Base-by-base conservation (phyloP, 148 eudicot genomes). In the Amaranthus cruentus region DNA sequence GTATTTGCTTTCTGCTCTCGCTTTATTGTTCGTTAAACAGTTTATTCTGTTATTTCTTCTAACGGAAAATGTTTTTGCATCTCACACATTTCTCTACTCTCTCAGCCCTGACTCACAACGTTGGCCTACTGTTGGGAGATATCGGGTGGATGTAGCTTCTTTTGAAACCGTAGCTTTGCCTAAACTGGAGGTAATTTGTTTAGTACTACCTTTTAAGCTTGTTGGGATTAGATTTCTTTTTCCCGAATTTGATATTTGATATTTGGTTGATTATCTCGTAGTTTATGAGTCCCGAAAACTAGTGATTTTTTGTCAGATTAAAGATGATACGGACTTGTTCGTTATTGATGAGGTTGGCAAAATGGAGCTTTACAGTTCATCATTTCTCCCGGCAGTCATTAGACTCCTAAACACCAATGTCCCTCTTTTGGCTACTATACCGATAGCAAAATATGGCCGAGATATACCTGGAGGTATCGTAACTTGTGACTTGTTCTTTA, bases 111-210 rank as follows among this genome's bases (percentile, higher is more conserved):
- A 91, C 75, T 91, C 95, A 47, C 15, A 58, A 4, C 82, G 82
- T 76, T 93, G 98, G 98, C 98, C 98, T 54, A 79, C 80, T 72
- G 98, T 93, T 68, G 98, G 98, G 48, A 84, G 91, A 64, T 93
- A 88, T 77, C 87, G 69, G 69, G 97, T 93, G 71, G 97, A 93
- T 73, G 78, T 93, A 56, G 81, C 95, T 73, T 88, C 98, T 38
- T 93, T 93, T 73, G 98, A 93, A 81, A 85, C 88, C 38, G 73
- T 93, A 64, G 92, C 89, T 43, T 78, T 93, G 88, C 92, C 98
- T 18, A 92, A 87, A 82, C 81, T 93, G 78, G 91, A 91, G 98
- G 98, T 93, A 75, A 0, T 56, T 73, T 8, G 43, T 62, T 73
- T 61, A 9, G 54, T 50, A 4, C 13, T 38, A 15, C 11, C 38